These are phyloP conservation scores for Saturnispora halmiae DNA, from an alignment of 805 yeast genomes.

Conservation along the genomic window DNA sequence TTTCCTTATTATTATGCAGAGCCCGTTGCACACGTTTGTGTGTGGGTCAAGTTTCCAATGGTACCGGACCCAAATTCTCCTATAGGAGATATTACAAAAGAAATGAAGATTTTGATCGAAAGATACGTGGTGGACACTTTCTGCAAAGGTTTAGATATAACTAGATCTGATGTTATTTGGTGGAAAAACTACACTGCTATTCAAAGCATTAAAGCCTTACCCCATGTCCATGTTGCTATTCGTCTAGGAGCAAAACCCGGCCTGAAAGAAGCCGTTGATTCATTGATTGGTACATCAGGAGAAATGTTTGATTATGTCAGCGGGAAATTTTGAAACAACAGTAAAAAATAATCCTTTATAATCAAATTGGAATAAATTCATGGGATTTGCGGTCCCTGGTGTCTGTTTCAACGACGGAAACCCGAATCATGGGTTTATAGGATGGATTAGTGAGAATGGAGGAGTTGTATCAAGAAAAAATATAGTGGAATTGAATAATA, in stretches of 20 bases:
- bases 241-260: conserved; percentile 24
- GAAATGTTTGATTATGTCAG: conserved; percentile 9
- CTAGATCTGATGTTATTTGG: conserved; percentile 43
- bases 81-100: conserved; percentile 42
- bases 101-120: conserved; percentile 35
- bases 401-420: conserved; percentile 4
- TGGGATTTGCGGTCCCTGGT: conserved; percentile 9
- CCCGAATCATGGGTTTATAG: neutral
- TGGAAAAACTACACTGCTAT: conserved; percentile 63
- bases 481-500: neutral
- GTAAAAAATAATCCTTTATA: conserved; percentile 2
- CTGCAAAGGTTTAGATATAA: conserved; percentile 33
- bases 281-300: conserved; percentile 11
- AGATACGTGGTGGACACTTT: conserved; percentile 41
- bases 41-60: conserved; percentile 58
- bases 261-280: neutral
- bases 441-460: conserved; percentile 3
- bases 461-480: neutral
- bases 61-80: conserved; percentile 40
- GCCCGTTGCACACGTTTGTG: conserved; percentile 47
- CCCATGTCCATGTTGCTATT: conserved; percentile 62
- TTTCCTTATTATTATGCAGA: conserved; percentile 57
- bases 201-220: conserved; percentile 57
- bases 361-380: neutral
- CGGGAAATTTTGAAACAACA: conserved; percentile 7